Base-by-base conservation (phyloP, 2,329 filamentous ascomycete species). In the Diaporthe ampelina region DNA sequence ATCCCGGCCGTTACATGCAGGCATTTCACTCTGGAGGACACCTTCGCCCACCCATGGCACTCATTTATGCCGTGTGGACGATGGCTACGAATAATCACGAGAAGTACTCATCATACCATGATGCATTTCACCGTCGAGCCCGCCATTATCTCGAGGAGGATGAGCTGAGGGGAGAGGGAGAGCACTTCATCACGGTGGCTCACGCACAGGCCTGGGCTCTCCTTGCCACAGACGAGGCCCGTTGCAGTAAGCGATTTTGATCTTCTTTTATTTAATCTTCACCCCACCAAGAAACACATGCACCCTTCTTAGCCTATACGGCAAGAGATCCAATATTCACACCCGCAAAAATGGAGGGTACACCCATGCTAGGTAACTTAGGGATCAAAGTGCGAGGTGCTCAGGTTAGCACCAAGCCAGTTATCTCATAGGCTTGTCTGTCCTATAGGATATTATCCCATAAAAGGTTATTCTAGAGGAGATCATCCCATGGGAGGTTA, bases 61-160 rank as follows among this genome's bases (percentile, higher is more conserved):
- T 98, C 56, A 90, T 95, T 79, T 98, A 98, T 82, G 93, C 92
- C 32, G 94, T 98, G 81, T 98, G 95, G 95, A 90, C 92, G n/a
- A 86, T 94, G 78, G 94, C 94, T 11, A 91, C 95, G 7, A 89
- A 91, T 19, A 87, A 92, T 1, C 90, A 92, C 43, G 89, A 94
- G 54, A 94, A 94, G 79, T 97, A 97, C 79, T 86, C 88, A 10
- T 85, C 86, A 11, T 89, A 95, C 52, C 91, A 95, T 75, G 92
- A 94, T 10, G 88, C 95, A 63, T 95, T 98, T 79, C 98, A 98
- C 81, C 89, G 91, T 68, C 90, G 95, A 56, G 91, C 95, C 5
- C 90, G 95, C 40, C 95, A 95, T 77, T 98, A 98, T 80, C 88
- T 93, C 0, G 93, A 98, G 77, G 86, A 90, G 48, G 95, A 97